phyloP scores from a whole-genome alignment of 2,329 filamentous ascomycete species.

The Colletotrichum lindemuthianum region DNA sequence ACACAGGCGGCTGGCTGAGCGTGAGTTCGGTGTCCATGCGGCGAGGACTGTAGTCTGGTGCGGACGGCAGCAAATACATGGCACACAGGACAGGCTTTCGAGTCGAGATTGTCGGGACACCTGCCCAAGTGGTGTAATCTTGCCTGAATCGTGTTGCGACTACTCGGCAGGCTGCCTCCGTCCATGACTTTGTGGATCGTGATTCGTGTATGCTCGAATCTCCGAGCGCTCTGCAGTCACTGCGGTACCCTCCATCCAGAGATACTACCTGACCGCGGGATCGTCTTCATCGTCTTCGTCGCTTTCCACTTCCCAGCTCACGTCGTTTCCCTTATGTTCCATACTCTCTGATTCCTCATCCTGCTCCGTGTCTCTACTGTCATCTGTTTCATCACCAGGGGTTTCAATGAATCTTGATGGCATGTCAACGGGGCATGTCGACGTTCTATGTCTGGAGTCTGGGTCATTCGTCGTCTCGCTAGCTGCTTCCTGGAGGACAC shows the following conservation, averaged over 20 bases:
- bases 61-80: conserved; percentile 4
- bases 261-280: neutral
- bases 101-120: neutral
- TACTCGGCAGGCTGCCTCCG: neutral
- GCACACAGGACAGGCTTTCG: neutral
- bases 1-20: too few species aligned
- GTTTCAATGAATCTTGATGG: neutral
- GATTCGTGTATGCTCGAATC: neutral
- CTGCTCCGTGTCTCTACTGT: too few species aligned
- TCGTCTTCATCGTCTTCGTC: neutral
- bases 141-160: neutral
- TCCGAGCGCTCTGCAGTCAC: neutral
- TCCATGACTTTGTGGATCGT: conserved; percentile 1
- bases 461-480: neutral
- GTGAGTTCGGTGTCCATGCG: too few species aligned
- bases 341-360: neutral
- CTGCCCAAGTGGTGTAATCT: neutral
- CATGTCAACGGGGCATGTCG: neutral
- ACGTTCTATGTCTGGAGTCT: neutral
- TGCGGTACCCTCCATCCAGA: conserved; percentile 10
- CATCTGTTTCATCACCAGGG: too few species aligned
- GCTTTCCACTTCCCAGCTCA: too few species aligned
- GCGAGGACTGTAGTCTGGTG: neutral
- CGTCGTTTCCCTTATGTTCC: too few species aligned
- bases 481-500: neutral